These are phyloP conservation scores for Talaromyces sp. DNA, from an alignment of 2,329 filamentous ascomycete genomes.

Conservation along the genomic window DNA sequence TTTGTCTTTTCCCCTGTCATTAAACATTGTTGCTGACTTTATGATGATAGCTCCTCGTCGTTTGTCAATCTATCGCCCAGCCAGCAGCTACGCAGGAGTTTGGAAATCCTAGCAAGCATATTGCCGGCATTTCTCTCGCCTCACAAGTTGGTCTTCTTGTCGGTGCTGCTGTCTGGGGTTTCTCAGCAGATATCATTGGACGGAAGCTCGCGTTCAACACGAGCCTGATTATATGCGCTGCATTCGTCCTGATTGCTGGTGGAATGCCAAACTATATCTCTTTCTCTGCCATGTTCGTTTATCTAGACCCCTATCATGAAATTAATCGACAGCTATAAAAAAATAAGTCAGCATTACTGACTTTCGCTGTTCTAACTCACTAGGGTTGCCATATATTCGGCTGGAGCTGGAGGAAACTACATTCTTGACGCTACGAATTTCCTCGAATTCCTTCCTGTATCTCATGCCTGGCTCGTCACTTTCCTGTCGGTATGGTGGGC, in stretches of 20 bases:
- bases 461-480: constrained; percentile 8
- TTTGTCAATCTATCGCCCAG: constrained; percentile 9
- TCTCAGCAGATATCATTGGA: constrained; percentile 8
- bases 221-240: constrained; percentile 5
- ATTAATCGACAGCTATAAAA: too few relatives aligned
- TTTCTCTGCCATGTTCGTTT: constrained; percentile 9
- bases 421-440: constrained; percentile 9
- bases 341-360: too few relatives aligned
- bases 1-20: not conserved
- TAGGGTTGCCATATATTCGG: constrained; percentile 9
- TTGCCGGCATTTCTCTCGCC: constrained; percentile 4
- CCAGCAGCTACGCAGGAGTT: constrained; percentile 4
- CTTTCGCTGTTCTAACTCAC: not conserved
- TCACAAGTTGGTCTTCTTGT: constrained; percentile 6
- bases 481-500: constrained; percentile 9
- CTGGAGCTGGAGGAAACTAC: constrained; percentile 8
- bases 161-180: constrained; percentile 8
- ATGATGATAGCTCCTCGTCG: constrained; percentile 2
- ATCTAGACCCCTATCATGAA: too few relatives aligned
- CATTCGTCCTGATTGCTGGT: constrained; percentile 10
- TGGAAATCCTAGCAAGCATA: not conserved
- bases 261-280: constrained; percentile 9
- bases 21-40: not conserved
- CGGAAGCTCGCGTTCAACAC: constrained; percentile 9
- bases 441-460: constrained; percentile 7